Conservation (phyloP, 1,139 yeast species). For the Taphrina communis region DNA sequence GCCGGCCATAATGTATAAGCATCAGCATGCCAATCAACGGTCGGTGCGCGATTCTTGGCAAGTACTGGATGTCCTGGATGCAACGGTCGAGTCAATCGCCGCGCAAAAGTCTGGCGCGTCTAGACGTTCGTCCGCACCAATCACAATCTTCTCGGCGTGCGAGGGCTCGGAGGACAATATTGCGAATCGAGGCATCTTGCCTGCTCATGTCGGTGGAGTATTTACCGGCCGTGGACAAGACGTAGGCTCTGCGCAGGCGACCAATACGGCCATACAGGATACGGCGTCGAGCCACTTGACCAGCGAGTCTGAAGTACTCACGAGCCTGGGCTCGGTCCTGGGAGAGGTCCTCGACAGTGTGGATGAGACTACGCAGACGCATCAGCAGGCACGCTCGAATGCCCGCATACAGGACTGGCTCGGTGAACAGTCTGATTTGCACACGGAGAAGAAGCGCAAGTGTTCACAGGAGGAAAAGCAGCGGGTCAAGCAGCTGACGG, state of each 20-base stretch:
- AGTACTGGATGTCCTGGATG: background rate
- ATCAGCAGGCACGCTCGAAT: conserved; percentile 27
- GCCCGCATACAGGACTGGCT: conserved; percentile 37
- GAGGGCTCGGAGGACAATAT: conserved; percentile 4
- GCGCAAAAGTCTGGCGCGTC: conserved; percentile 1
- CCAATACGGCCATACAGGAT: conserved; percentile 1
- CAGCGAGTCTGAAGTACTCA: conserved; percentile 1
- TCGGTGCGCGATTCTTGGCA: conserved; percentile 23
- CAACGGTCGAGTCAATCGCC: background rate
- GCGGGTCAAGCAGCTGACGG: conserved; percentile 3
- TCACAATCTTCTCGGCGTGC: conserved; percentile 27
- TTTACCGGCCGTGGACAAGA: conserved; percentile 6
- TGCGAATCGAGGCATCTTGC: conserved; percentile 16
- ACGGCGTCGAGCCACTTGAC: background rate
- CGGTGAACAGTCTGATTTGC: conserved; percentile 22
- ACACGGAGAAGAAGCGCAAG: conserved; percentile 24
- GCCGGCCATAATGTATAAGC: conserved; percentile 26
- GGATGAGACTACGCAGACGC: conserved; percentile 27
- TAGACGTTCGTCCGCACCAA: conserved; percentile 30
- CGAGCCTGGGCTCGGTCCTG: conserved; percentile 29
- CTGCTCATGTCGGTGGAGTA: conserved; percentile 33
- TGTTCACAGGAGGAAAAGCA: conserved; percentile 13
- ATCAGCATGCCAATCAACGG: conserved; percentile 14
- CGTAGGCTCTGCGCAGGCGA: background rate
- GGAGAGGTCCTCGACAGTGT: conserved; percentile 39